phyloP scores from a whole-genome alignment of 2,329 filamentous ascomycete species.

The Talaromyces atroroseus region DNA sequence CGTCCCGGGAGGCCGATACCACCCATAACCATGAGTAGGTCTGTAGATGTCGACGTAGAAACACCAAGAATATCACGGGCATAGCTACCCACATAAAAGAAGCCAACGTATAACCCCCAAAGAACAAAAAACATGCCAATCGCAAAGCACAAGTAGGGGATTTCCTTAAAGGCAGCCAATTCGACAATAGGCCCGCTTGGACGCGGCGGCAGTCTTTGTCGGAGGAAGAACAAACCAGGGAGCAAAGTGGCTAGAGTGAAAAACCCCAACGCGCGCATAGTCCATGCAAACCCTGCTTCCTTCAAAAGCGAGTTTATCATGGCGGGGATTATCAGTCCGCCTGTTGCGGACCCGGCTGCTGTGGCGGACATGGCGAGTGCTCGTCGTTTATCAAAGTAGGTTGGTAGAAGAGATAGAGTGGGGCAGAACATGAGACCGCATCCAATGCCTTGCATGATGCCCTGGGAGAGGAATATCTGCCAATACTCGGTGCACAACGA shows the following conservation, averaged over 20 bases:
- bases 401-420: constrained; percentile 32
- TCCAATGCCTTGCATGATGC: constrained; percentile 38
- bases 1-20: constrained; percentile 56
- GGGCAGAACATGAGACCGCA: constrained; percentile 40
- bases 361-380: constrained; percentile 35
- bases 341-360: constrained; percentile 35
- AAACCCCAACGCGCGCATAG: constrained; percentile 12
- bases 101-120: constrained; percentile 10
- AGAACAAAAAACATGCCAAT: constrained; percentile 12
- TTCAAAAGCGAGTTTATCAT: constrained; percentile 43
- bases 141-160: constrained; percentile 10
- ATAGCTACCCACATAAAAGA: constrained; percentile 13
- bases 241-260: constrained; percentile 12
- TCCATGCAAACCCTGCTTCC: constrained; percentile 17
- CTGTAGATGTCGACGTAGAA: constrained; percentile 46
- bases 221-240: constrained; percentile 3
- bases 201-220: constrained; percentile 7
- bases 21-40: constrained; percentile 61
- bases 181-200: constrained; percentile 10
- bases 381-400: constrained; percentile 39
- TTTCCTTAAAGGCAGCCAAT: constrained; percentile 7
- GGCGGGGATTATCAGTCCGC: constrained; percentile 43
- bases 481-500: constrained; percentile 42
- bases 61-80: constrained; percentile 34
- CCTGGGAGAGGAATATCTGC: constrained; percentile 47